Conservation (phyloP, 2,329 filamentous ascomycete genomes). For the Diaporthe amygdali region DNA sequence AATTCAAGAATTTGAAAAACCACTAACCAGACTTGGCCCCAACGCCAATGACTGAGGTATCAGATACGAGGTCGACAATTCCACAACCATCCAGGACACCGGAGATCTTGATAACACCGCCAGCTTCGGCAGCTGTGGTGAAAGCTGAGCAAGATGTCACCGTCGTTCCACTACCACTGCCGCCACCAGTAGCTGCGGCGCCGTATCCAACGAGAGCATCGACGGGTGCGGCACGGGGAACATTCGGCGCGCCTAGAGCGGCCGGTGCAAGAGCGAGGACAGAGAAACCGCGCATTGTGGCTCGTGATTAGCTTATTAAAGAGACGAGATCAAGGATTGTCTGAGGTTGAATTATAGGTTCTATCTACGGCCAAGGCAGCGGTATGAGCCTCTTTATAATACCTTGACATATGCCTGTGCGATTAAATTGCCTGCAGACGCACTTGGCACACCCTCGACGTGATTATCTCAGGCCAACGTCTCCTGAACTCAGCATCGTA, state of each 20-base stretch:
- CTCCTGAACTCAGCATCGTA: background rate
- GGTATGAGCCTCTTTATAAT: background rate
- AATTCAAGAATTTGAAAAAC: background rate
- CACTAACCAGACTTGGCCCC: slow-evolving; percentile 44
- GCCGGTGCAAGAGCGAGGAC: slow-evolving; percentile 24
- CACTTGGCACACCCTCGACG: background rate
- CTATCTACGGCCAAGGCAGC: background rate
- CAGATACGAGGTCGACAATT: slow-evolving; percentile 50
- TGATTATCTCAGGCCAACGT: background rate
- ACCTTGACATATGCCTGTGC: background rate
- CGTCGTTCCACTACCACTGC: slow-evolving; percentile 48
- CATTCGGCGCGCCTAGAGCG: slow-evolving; percentile 11
- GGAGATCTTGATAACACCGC: slow-evolving; percentile 51
- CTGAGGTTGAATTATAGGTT: background rate
- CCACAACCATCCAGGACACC: slow-evolving; percentile 48
- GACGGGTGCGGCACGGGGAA: slow-evolving; percentile 27
- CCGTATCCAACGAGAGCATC: slow-evolving; percentile 39
- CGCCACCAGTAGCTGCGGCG: slow-evolving; percentile 49
- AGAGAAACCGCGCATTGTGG: slow-evolving; percentile 27
- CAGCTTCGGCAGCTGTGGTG: slow-evolving; percentile 39
- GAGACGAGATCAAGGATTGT: background rate
- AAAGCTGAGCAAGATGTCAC: slow-evolving; percentile 50
- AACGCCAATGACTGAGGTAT: slow-evolving; percentile 58
- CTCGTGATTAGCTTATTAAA: background rate
- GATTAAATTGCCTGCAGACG: background rate